Conservation (phyloP, 176 grass and related monocot species). For the Triticum urartu region DNA sequence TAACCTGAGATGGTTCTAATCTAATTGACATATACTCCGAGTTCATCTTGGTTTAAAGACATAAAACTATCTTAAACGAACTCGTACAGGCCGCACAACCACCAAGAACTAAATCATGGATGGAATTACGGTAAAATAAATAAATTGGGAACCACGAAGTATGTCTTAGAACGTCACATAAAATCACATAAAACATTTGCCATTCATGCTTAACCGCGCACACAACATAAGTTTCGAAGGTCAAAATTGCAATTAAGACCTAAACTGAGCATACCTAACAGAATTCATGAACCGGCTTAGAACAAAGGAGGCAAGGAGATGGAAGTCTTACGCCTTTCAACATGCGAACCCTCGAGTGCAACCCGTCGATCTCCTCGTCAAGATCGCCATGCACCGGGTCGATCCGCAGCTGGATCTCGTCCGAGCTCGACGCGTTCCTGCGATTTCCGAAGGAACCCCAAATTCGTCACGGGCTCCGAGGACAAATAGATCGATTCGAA, state of each 20-base stretch:
- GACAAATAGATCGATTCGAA: not conserved
- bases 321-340: slow-evolving; percentile 56
- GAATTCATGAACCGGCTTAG: not conserved
- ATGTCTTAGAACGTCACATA: not conserved
- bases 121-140: not conserved
- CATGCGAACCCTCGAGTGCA: slow-evolving; percentile 48
- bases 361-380: slow-evolving; percentile 68
- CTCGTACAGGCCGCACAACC: not conserved
- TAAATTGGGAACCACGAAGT: not conserved
- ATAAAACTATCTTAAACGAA: not conserved
- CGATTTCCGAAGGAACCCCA: not conserved
- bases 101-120: not conserved
- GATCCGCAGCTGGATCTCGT: slow-evolving; percentile 82
- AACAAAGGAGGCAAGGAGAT: not conserved
- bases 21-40: not conserved
- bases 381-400: slow-evolving; percentile 63
- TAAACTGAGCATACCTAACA: not conserved
- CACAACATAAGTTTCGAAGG: not conserved
- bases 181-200: not conserved
- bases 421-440: slow-evolving; percentile 50
- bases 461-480: not conserved
- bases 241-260: not conserved
- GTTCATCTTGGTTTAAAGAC: not conserved
- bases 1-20: not conserved
- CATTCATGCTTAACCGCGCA: not conserved